Base-by-base conservation (phyloP, 1,284 basidiomycete species). In the Cerioporus squamosus region DNA sequence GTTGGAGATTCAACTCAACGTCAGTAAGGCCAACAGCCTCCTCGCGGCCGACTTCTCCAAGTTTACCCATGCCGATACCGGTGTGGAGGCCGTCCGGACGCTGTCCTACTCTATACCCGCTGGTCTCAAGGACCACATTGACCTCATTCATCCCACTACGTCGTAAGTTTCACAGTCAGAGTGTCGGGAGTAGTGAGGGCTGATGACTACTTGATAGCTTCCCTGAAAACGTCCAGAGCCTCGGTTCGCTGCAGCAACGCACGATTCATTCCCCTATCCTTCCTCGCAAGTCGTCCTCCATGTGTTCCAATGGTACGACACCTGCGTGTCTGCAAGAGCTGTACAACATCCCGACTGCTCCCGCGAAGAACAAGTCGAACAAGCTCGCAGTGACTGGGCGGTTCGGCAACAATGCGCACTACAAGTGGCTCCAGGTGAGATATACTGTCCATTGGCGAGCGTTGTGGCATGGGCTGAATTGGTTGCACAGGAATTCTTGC, bases 371-470 rank as follows among this genome's bases (percentile, higher is more conserved):
- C 2, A 65, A 61, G 20, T 71, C 63, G 18, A 86, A 84, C 67
- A 78, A 70, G 40, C 73, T 87, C 24, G 84, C 81, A 44, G 77
- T 87, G 50, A 80, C 80, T 18, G 85, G 85, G 12, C 85, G 83
- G 59, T 76, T 85, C 20, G 68, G 77, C 3, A 73, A 84, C 62
- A 85, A 75, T 66, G 83, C 81, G 3, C 83, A 79, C 68, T 71
- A 72, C 45, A 73, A 74, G 42, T 82, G 83, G 68, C 74, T 84
- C 23, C 68, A 77, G 69, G 78, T 78, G 44, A 10, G 23, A 22
- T 9, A 22, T 42, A 15, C n/a, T 22, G 9, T 42, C 4, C 33
- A 14, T 33, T 53, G 10, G 5, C 10, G 10, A 29, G 26, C 26
- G 12, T 14, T 39, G 7, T 5, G 23, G 14, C 8, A n/a, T 3